Percentiles rank a stretch among this genome's conserved stretches.
Conservation (phyloP, 1,284 basidiomycete genomes). For the Sparassis latifolia region DNA sequence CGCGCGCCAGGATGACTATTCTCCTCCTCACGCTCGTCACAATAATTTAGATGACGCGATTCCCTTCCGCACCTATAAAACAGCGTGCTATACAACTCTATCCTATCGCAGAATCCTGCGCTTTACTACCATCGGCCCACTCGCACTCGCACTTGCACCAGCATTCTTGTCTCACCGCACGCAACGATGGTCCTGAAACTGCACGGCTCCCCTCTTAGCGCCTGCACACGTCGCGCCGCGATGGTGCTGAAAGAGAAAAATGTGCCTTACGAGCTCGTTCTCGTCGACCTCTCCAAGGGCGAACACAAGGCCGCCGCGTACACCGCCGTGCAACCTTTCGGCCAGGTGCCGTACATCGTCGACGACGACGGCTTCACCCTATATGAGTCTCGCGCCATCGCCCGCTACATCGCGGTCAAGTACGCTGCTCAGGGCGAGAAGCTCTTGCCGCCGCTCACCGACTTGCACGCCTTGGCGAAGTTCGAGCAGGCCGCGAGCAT, state of each 20-base stretch:
- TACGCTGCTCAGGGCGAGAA: slow-evolving; percentile 31
- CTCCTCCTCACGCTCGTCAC: too few relatives aligned
- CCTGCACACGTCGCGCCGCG: slow-evolving; percentile 42
- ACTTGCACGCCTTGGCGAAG: slow-evolving; percentile 31
- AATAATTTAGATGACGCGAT: too few relatives aligned
- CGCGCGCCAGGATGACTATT: too few relatives aligned
- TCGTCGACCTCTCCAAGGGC: slow-evolving; percentile 34
- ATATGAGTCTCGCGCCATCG: slow-evolving; percentile 50
- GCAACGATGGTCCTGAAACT: slow-evolving; percentile 44
- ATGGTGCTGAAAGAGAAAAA: slow-evolving; percentile 43
- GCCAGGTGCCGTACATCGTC: slow-evolving; percentile 59
- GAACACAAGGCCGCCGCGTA: slow-evolving; percentile 44
- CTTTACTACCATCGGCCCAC: too few relatives aligned
- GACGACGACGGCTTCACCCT: slow-evolving; percentile 41
- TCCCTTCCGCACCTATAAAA: too few relatives aligned
- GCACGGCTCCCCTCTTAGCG: slow-evolving; percentile 34
- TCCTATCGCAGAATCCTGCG: too few relatives aligned
- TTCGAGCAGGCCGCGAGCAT: slow-evolving; percentile 53
- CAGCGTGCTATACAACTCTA: too few relatives aligned
- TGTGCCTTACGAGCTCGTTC: slow-evolving; percentile 41
- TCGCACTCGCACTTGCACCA: too few relatives aligned
- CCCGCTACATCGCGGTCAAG: slow-evolving; percentile 41
- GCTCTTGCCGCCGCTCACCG: slow-evolving; percentile 24
- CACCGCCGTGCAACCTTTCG: slow-evolving; percentile 52
- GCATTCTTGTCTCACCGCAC: too few relatives aligned